Percentiles rank a stretch among this genome's conserved stretches.
These are phyloP conservation scores for Ophiosphaerella narmari DNA, from an alignment of 2,329 filamentous ascomycete genomes.

Conservation along the genomic window DNA sequence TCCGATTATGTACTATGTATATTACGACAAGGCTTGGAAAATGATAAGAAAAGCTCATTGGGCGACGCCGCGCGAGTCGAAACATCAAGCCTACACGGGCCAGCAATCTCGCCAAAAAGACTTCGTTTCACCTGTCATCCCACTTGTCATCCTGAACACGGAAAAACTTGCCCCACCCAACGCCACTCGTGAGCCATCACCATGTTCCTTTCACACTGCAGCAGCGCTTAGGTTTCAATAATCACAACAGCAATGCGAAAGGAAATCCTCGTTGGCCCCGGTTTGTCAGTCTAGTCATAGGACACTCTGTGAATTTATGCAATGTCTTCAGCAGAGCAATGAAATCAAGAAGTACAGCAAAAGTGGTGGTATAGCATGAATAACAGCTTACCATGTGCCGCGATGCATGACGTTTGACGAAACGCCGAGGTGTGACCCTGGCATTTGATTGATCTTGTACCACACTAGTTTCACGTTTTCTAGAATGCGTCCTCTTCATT, in stretches of 20 bases:
- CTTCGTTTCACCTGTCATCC: slow-evolving; percentile 19
- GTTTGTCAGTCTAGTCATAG: slow-evolving; percentile 1
- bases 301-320: neutral
- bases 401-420: slow-evolving; percentile 32
- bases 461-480: slow-evolving; percentile 24
- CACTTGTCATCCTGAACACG: slow-evolving; percentile 7
- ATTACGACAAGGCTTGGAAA: neutral
- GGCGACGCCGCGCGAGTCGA: slow-evolving; percentile 8
- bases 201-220: neutral
- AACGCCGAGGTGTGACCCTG: slow-evolving; percentile 23
- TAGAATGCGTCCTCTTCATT: slow-evolving; percentile 18
- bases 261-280: neutral
- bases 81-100: slow-evolving; percentile 13
- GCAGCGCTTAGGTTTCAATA: too few relatives aligned
- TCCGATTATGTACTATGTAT: too few relatives aligned
- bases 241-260: too few relatives aligned
- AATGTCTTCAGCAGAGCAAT: neutral
- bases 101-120: slow-evolving; percentile 20
- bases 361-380: slow-evolving; percentile 4
- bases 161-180: slow-evolving; percentile 21
- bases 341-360: neutral
- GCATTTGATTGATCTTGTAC: slow-evolving; percentile 16
- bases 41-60: neutral
- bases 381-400: slow-evolving; percentile 4
- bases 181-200: neutral